Evolutionary conservation across 2,329 filamentous ascomycete species (phyloP), one percentile per base, ranked within the genome.

Genomic region (Metarhizium brunneum): DNA sequence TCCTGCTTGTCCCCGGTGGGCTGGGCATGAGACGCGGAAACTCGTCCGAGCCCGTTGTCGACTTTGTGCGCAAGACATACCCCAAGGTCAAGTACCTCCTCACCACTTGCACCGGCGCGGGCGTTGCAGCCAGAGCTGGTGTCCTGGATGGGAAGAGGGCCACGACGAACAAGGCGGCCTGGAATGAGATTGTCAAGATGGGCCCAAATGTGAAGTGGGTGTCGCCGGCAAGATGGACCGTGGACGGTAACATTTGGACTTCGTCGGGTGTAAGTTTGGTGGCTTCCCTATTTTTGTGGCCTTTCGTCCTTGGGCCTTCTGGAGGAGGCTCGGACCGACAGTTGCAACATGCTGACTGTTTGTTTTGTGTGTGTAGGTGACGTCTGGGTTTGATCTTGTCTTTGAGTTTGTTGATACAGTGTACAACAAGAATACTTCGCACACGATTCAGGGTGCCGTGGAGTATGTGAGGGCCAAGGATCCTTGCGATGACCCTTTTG

Each of bases 201-300:
- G 74, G 78, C 0, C 72, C 75, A 0, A 67, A 73, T 0, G 80
- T 84, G 0, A 64, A 78, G 1, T 88, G 85, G 85, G 73, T 83
- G 32, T 68, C 73, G 1, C 72, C 75, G 43, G 85, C 84, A 30
- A 73, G 85, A 47, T 88, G 84, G 83, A 80, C 86, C 0, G 70
- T 74, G 0, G 83, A 87, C 65, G 83, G 80, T 4, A 84, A 85
- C 54, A 69, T 86, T 3, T 88, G 84, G 83, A 82, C 79, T 3
- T 80, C 79, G 4, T 83, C 81, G 1, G 84, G 85, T 51, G 67
- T 69, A 55, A 75, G 54, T 61, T 49, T 25, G 40, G 8, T 32
- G 35, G 16, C 42, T 42, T 52, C 14, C 16, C n/a, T 25, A 47
- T 4, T 6, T 45, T 8, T 13, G 35, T 36, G 35, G 25, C 25